Base-by-base conservation (phyloP, 805 yeast genomes). In the Kodamaea nitidulidarum region DNA sequence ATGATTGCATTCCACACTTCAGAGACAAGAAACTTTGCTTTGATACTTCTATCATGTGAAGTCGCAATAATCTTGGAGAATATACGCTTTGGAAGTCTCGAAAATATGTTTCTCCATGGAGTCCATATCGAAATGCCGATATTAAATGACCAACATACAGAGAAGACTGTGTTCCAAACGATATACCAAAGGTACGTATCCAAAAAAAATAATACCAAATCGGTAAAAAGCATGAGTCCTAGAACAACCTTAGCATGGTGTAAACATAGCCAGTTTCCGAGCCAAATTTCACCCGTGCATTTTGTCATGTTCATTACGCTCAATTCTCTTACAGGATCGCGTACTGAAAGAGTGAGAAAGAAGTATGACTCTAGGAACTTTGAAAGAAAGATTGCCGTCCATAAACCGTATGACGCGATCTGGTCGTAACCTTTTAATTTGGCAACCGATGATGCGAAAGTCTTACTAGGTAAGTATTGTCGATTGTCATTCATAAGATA, bases 131-230 rank as follows among this genome's bases (percentile, higher is more conserved):
- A 84, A 4, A 84, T 80, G 1, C 95, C 95, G 44, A 81, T 70
- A 30, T 81, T 78, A 46, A 81, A 71, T 0, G 93, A 82, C 4
- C 85, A 65, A 39, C 80, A 71, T 4, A 85, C 81, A 0, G 95
- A 85, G 41, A 84, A 81, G 0, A 76, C 52, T 0, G 93, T 81
- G 52, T 81, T 85, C 77, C 91, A 83, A 28, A 86, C 70, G 41
- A 86, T 85, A 50, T 84, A 86, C 95, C 95, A 86, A 12, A 86
- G 63, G 50, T 86, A 86, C 0, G 95, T 85, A 49, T 86, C 95
- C 40, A 86, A 70, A 48, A 84, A 83, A 57, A 85, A 86, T 30
- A 86, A 61, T 0, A 81, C 71, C 46, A 83, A 59, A 54, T 84
- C 90, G 0, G 88, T 80, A 8, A 76, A 28, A 12, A 75, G 53